phyloP scores from a whole-genome alignment of 2,329 filamentous ascomycete genomes.

The Xylariomycetidae sp. region DNA sequence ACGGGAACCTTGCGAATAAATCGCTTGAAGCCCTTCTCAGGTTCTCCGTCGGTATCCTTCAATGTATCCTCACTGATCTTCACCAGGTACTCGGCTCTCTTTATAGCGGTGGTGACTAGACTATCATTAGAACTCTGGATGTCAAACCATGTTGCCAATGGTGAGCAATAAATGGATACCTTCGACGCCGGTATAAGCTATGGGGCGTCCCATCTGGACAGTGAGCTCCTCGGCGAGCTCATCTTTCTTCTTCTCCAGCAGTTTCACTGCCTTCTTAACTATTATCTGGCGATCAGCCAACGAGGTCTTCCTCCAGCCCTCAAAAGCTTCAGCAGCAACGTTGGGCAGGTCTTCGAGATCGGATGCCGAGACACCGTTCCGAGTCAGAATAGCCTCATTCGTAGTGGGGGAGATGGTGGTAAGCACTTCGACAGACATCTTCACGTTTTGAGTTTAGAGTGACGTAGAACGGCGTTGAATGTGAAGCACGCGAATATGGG shows the following conservation, averaged over 20 bases:
- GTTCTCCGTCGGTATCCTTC: constrained; percentile 74
- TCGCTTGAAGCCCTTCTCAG: constrained; percentile 82
- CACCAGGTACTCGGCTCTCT: constrained; percentile 79
- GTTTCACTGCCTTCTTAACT: constrained; percentile 71
- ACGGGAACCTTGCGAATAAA: constrained; percentile 87
- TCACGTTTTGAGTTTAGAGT: no score
- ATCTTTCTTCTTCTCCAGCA: constrained; percentile 69
- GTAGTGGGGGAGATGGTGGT: constrained; percentile 87
- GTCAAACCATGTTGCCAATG: background rate
- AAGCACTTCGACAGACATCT: constrained; percentile 60
- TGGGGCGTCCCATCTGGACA: constrained; percentile 92
- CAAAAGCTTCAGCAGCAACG: constrained; percentile 69
- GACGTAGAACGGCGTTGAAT: no score
- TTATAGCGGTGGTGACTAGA: constrained; percentile 71
- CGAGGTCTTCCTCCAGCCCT: constrained; percentile 69
- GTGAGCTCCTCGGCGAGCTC: constrained; percentile 80
- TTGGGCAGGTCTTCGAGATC: constrained; percentile 71
- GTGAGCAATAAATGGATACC: constrained; percentile 12
- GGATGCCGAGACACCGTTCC: constrained; percentile 65
- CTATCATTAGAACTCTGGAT: constrained; percentile 7
- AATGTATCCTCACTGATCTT: constrained; percentile 77
- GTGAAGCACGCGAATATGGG: no score
- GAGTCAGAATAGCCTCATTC: constrained; percentile 76
- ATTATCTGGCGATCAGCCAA: constrained; percentile 74
- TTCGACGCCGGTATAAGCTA: constrained; percentile 80